Percentiles rank a stretch among this genome's conserved stretches.
Evolutionary conservation across 116 monocot genomes (phyloP).

Genomic region (Papilionanthe hybrid): DNA sequence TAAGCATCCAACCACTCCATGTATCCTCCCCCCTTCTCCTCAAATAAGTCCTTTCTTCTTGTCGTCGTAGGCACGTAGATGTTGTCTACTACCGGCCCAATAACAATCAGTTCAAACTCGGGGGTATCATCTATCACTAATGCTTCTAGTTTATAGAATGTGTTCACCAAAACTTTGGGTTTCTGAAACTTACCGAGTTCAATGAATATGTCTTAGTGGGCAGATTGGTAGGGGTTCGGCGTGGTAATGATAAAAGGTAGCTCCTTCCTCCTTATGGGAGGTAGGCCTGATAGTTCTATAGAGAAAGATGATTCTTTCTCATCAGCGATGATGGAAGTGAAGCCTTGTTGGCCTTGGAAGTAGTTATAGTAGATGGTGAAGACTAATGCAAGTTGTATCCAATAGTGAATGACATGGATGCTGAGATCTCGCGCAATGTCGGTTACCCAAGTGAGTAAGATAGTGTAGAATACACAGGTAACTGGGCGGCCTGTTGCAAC

Average conservation of each 20-base stretch:
- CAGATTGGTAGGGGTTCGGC: background rate
- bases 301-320: background rate
- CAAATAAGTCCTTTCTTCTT: constrained; percentile 4
- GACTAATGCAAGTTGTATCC: constrained; percentile 6
- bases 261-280: constrained; percentile 7
- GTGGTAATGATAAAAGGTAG: constrained; percentile 11
- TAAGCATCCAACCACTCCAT: constrained; percentile 29
- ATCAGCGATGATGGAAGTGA: background rate
- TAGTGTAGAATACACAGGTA: constrained; percentile 1
- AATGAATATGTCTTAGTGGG: background rate
- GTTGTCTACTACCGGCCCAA: background rate
- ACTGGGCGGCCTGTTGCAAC: background rate
- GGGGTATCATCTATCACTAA: background rate
- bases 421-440: background rate
- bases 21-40: constrained; percentile 9
- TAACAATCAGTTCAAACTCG: background rate
- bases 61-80: background rate
- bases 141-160: background rate
- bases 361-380: constrained; percentile 20
- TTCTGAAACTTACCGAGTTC: background rate
- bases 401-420: constrained; percentile 2
- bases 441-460: background rate
- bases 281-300: constrained; percentile 14
- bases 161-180: constrained; percentile 1
- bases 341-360: constrained; percentile 1